These are phyloP conservation scores for Daldinia grandis DNA, from an alignment of 495 filamentous ascomycete genomes.

Conservation along the genomic window DNA sequence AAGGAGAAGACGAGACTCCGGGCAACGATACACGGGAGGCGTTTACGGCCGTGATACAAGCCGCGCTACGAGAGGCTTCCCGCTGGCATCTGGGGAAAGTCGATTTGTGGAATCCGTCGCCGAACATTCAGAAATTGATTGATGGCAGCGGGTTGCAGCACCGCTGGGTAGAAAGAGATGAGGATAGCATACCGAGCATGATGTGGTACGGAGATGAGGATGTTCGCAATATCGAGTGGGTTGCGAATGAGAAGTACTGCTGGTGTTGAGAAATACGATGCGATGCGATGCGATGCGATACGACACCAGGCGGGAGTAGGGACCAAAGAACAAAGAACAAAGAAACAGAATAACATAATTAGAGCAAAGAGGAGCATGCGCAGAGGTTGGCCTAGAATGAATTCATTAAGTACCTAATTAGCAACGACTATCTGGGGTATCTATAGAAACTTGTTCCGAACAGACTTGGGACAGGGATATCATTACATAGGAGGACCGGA, in stretches of 20 bases:
- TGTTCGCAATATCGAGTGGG: constrained; percentile 75
- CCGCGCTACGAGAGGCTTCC: constrained; percentile 53
- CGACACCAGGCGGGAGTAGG: too few species aligned
- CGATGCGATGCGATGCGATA: too few species aligned
- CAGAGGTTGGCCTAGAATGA: neutral
- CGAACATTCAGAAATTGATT: constrained; percentile 46
- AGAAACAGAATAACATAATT: neutral
- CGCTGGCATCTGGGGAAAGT: constrained; percentile 55
- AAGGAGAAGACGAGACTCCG: constrained; percentile 48
- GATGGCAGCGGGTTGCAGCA: constrained; percentile 53
- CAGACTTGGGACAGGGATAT: neutral
- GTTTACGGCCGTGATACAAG: constrained; percentile 58
- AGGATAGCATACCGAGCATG: constrained; percentile 61
- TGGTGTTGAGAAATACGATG: constrained; percentile 72
- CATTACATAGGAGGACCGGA: neutral
- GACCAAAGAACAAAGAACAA: neutral
- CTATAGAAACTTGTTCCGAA: neutral
- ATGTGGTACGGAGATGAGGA: constrained; percentile 61
- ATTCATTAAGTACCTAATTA: neutral
- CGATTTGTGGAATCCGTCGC: constrained; percentile 62
- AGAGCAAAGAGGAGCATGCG: neutral
- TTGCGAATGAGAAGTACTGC: constrained; percentile 89
- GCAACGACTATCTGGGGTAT: neutral
- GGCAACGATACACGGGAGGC: constrained; percentile 64
- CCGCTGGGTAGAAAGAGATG: constrained; percentile 55